These are phyloP conservation scores for Agastache rugosa DNA, from an alignment of 257 asterid genomes.

Conservation along the genomic window DNA sequence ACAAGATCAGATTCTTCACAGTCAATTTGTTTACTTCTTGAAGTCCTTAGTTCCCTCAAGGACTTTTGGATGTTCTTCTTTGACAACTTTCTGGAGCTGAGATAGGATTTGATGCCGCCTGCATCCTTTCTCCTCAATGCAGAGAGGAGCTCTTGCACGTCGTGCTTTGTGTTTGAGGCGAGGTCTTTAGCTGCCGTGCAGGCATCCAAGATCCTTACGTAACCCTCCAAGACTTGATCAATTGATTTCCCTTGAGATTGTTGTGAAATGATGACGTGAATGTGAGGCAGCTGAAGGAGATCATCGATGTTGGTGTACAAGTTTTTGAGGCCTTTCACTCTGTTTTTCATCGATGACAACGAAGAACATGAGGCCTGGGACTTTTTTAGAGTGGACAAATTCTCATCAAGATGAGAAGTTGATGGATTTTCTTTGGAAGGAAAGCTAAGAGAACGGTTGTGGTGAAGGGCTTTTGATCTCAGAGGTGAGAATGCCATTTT, in stretches of 20 bases:
- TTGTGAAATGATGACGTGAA: slow-evolving; percentile 36
- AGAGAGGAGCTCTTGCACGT: slow-evolving; percentile 42
- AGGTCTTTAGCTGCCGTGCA: slow-evolving; percentile 41
- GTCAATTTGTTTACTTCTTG: slow-evolving; percentile 17
- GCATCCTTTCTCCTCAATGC: slow-evolving; percentile 36
- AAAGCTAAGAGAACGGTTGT: slow-evolving; percentile 56
- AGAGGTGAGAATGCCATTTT: slow-evolving; percentile 54
- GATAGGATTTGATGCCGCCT: slow-evolving; percentile 25
- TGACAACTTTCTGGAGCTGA: slow-evolving; percentile 29
- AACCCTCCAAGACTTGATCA: slow-evolving; percentile 44
- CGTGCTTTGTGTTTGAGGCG: slow-evolving; percentile 32
- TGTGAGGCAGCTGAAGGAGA: slow-evolving; percentile 44
- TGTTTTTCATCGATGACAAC: slow-evolving; percentile 39
- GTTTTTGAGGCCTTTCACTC: slow-evolving; percentile 33
- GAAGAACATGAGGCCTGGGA: slow-evolving; percentile 35
- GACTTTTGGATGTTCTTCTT: slow-evolving; percentile 46
- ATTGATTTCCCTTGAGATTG: slow-evolving; percentile 38
- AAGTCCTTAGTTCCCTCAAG: slow-evolving; percentile 10
- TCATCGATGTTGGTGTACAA: slow-evolving; percentile 37
- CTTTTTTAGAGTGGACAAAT: slow-evolving; percentile 19
- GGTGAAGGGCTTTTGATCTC: slow-evolving; percentile 45
- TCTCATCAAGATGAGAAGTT: slow-evolving; percentile 43
- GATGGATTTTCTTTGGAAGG: slow-evolving; percentile 43
- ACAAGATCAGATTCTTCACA: slow-evolving; percentile 38
- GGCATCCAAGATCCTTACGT: slow-evolving; percentile 46